A percentile compares a stretch with the other conserved stretches of the same genome.
Conservation (phyloP, 176 grass and related monocot species). For the Phragmites australis region DNA sequence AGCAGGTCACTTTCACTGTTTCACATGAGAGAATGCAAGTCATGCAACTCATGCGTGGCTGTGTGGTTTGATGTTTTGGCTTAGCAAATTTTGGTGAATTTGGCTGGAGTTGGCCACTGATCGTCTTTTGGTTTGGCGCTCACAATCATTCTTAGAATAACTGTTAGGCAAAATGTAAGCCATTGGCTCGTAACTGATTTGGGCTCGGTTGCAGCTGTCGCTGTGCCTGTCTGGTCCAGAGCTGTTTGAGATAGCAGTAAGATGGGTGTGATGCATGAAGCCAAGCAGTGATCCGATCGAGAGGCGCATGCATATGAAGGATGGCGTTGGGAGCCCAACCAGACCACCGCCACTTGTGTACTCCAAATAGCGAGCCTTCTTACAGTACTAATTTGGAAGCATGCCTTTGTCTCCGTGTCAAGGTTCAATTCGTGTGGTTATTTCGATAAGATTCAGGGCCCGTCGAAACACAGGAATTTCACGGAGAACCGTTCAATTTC, state of each 20-base stretch:
- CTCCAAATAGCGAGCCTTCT: neutral
- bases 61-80: neutral
- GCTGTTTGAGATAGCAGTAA: neutral
- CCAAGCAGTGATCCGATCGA: neutral
- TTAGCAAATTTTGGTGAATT: neutral
- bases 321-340: neutral
- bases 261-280: neutral
- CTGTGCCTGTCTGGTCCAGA: neutral
- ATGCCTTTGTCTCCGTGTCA: constrained; percentile 7
- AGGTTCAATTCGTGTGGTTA: neutral
- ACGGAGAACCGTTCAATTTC: too few species aligned
- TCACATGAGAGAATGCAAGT: neutral
- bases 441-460: neutral
- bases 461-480: too few species aligned
- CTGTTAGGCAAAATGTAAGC: too few species aligned
- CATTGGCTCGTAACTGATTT: too few species aligned
- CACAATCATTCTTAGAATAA: too few species aligned
- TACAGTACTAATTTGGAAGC: neutral
- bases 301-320: neutral
- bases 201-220: neutral
- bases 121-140: too few species aligned
- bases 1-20: neutral
- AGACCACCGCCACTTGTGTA: neutral
- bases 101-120: neutral
- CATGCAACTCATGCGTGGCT: too few species aligned